Conservation (phyloP, 371 early-diverging fungal genomes). For the Funneliformis caledonium region DNA sequence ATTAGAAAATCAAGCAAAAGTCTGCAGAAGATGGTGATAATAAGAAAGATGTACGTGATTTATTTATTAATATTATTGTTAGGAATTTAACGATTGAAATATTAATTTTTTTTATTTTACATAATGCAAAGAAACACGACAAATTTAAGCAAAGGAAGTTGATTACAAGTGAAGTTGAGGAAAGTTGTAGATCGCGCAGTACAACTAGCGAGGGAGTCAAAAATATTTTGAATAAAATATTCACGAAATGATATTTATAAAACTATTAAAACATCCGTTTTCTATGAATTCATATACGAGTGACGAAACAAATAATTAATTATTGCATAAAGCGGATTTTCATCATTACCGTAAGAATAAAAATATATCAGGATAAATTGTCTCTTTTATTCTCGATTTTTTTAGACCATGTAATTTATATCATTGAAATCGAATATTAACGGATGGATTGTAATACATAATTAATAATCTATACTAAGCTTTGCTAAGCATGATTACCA, state of each 20-base stretch:
- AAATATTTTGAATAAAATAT: not conserved
- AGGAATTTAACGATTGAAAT: not conserved
- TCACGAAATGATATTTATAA: not conserved
- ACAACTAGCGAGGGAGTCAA: not conserved
- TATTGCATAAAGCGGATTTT: too few relatives aligned
- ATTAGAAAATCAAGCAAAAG: not conserved
- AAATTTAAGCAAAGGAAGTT: constrained; percentile 25
- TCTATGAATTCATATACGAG: too few relatives aligned
- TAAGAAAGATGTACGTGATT: not conserved
- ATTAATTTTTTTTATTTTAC: not conserved
- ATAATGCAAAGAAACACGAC: not conserved
- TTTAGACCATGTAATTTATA: too few relatives aligned
- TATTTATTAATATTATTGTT: not conserved
- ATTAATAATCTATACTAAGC: too few relatives aligned
- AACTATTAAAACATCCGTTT: too few relatives aligned
- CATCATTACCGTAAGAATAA: too few relatives aligned
- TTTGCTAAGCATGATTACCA: too few relatives aligned
- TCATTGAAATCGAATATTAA: too few relatives aligned
- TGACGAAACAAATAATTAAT: too few relatives aligned
- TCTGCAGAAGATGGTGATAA: not conserved
- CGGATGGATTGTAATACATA: too few relatives aligned
- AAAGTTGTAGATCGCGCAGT: not conserved
- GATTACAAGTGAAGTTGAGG: not conserved
- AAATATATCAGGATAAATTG: too few relatives aligned
- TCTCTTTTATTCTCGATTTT: too few relatives aligned